Percentiles rank a stretch among this genome's conserved stretches.
Evolutionary conservation across 306 rosid genomes (phyloP).

Genomic region (Mimosa bimucronata): DNA sequence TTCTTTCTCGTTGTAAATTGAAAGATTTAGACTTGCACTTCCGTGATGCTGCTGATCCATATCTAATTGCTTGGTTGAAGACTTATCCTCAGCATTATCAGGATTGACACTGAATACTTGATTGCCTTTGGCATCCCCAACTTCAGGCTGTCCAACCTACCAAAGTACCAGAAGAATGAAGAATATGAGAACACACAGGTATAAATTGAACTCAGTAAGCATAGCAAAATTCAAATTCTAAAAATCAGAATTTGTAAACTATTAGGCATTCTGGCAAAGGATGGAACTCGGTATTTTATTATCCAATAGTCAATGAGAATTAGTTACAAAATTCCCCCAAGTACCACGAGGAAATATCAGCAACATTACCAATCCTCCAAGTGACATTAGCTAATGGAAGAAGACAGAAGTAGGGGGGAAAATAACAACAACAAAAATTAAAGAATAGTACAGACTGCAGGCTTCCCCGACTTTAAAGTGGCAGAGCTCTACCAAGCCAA

Average conservation of each 20-base stretch:
- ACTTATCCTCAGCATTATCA: conserved; percentile 52
- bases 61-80: conserved; percentile 47
- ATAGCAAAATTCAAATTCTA: background rate
- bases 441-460: background rate
- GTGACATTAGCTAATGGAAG: background rate
- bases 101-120: conserved; percentile 44
- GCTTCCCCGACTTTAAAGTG: background rate
- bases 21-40: conserved; percentile 46
- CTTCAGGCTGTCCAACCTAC: conserved; percentile 64
- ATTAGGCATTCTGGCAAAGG: background rate
- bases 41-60: conserved; percentile 53
- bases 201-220: conserved; percentile 22
- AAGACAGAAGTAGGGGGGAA: background rate
- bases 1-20: conserved; percentile 51
- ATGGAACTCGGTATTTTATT: background rate
- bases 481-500: background rate
- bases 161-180: conserved; percentile 41
- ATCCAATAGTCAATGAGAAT: background rate
- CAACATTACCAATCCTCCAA: background rate
- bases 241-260: conserved; percentile 9
- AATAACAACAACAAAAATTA: background rate
- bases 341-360: background rate
- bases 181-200: conserved; percentile 13
- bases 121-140: conserved; percentile 54
- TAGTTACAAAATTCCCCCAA: background rate